Evolutionary conservation across 371 early-diverging fungal species (phyloP).

Genomic region (Amoeboaphelidium protococcarum): DNA sequence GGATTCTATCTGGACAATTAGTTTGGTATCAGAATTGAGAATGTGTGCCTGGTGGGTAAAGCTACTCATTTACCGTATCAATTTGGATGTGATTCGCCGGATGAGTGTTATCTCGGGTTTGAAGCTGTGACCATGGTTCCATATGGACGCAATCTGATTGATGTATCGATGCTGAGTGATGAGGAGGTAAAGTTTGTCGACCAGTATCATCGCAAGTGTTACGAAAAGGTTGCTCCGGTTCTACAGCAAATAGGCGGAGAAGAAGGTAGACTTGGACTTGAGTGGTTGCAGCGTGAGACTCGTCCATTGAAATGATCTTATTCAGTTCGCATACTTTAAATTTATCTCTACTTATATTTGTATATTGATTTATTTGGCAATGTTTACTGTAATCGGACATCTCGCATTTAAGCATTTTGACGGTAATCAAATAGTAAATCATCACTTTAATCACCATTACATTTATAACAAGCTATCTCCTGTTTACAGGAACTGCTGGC

Average conservation of each 20-base stretch:
- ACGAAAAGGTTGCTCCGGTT: constrained; percentile 40
- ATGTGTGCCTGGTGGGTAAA: constrained; percentile 35
- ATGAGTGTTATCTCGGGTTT: constrained; percentile 45
- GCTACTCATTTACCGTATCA: constrained; percentile 34
- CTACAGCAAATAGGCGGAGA: too few species aligned
- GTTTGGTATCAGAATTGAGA: constrained; percentile 98
- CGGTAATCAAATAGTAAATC: too few species aligned
- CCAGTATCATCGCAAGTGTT: constrained; percentile 43
- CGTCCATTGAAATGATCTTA: not conserved
- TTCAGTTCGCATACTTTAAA: too few species aligned
- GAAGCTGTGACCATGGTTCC: constrained; percentile 66
- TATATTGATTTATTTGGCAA: too few species aligned
- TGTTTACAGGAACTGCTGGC: too few species aligned
- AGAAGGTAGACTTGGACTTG: constrained; percentile 23
- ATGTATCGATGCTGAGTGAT: constrained; percentile 25
- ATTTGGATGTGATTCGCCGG: too few species aligned
- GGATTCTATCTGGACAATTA: constrained; percentile 92
- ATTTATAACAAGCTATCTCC: too few species aligned
- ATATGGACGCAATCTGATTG: constrained; percentile 45
- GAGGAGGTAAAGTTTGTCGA: constrained; percentile 63
- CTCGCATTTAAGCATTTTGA: too few species aligned
- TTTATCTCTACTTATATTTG: too few species aligned
- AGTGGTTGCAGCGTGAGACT: constrained; percentile 34
- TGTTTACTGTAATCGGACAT: too few species aligned
- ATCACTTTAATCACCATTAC: too few species aligned